Evolutionary conservation across 371 early-diverging fungal species (phyloP), one percentile per base, ranked within the genome.

Genomic region (Apophysomyces ossiformis): DNA sequence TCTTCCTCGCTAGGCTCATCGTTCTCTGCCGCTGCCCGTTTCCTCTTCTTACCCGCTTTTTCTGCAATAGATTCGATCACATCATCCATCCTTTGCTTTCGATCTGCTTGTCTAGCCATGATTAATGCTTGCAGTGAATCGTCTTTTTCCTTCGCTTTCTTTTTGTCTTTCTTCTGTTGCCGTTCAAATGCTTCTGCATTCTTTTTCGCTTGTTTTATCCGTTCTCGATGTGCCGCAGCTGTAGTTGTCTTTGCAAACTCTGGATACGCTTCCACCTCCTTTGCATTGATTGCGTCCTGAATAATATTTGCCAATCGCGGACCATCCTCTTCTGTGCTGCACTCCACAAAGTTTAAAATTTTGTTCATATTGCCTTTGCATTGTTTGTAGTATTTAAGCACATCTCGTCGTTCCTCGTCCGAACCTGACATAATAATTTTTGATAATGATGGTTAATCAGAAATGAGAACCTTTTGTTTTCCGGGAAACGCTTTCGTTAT

Each of bases 391-490:
- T 89, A 85, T 7, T 82, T 73, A 11, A 95, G 50, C 0, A 97
- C 76, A 73, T 97, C 97, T 15, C 65, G 60, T 12, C 74, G 78
- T 70, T 97, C 96, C 67, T 96, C 96, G n/a, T 87, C 87, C 16
- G 96, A 95, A 0, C 85, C 90, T 90, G 62, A 15, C 15, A n/a
- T 16, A 60, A 45, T n/a, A 26, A 26, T 26, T 26, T 26, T 26
- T 26, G 32, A 26, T 1, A 26, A 26, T 26, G 32, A 26, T 26
- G 2, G 32, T 26, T 26, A 26, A 26, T 26, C 32, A 26, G 32
- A 26, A 26, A 26, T 26, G 32, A 26, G 32, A 26, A 26, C 32
- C 32, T 26, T 26, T 26, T 2, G 2, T 26, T 26, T 26, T 3
- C 32, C n/a, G n/a, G n/a, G 3, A 26, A 26, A 26, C 32, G 32